Evolutionary conservation across 371 early-diverging fungal genomes (phyloP).

Genomic region (Choanephora cucurbitarum): DNA sequence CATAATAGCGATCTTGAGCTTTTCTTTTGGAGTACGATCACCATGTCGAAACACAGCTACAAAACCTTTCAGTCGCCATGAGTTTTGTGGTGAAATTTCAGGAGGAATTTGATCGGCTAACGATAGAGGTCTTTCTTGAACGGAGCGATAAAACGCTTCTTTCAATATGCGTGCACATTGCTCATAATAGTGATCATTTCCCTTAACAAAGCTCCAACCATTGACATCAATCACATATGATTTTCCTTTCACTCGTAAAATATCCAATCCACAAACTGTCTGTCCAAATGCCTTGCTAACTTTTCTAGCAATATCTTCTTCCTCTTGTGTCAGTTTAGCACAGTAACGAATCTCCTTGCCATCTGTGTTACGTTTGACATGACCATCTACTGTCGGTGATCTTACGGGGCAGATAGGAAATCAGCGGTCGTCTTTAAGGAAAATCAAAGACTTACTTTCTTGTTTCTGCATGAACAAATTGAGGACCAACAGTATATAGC

Average conservation of each 20-base stretch:
- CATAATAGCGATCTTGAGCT: slow-evolving; percentile 78
- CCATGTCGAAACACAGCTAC: slow-evolving; percentile 93
- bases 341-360: slow-evolving; percentile 97
- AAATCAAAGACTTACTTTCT: slow-evolving; percentile 71
- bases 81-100: slow-evolving; percentile 69
- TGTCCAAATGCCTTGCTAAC: slow-evolving; percentile 90
- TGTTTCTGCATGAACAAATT: slow-evolving; percentile 95
- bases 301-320: slow-evolving; percentile 80
- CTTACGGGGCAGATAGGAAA: slow-evolving; percentile 47
- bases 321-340: slow-evolving; percentile 79
- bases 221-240: slow-evolving; percentile 99
- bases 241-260: slow-evolving; percentile 82
- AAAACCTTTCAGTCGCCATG: slow-evolving; percentile 94
- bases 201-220: slow-evolving; percentile 99
- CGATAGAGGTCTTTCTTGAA: slow-evolving; percentile 55
- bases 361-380: slow-evolving; percentile 92
- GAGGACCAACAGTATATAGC: slow-evolving; percentile 92
- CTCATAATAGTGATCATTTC: slow-evolving; percentile 92
- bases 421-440: neutral
- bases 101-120: slow-evolving; percentile 63
- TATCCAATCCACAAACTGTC: slow-evolving; percentile 95
- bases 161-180: slow-evolving; percentile 79
- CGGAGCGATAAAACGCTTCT: slow-evolving; percentile 48
- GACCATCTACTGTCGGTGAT: slow-evolving; percentile 98
- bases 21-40: slow-evolving; percentile 98